Evolutionary conservation across 345 rosid genomes (phyloP).

Genomic region (Eucalyptus marginata): DNA sequence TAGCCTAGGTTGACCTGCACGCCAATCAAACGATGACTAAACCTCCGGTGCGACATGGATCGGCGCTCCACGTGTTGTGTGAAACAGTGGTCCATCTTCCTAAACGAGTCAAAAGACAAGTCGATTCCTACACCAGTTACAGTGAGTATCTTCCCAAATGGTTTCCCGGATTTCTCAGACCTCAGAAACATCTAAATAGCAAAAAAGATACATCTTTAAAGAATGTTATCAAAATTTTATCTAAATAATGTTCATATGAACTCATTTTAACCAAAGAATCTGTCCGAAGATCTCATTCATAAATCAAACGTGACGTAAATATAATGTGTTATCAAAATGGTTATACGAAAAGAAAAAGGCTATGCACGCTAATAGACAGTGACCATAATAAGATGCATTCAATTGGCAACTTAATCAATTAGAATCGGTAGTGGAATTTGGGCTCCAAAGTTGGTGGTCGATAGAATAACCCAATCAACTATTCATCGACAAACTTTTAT

Average conservation of each 20-base stretch:
- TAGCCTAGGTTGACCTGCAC: slow-evolving; percentile 72
- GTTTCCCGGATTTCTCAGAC: not conserved
- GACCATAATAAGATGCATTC: not conserved
- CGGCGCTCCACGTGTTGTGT: slow-evolving; percentile 82
- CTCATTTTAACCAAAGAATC: not conserved
- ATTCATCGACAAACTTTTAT: not conserved
- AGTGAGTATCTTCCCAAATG: not conserved
- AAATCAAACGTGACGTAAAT: not conserved
- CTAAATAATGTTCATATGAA: not conserved
- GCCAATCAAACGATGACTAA: slow-evolving; percentile 71
- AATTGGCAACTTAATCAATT: not conserved
- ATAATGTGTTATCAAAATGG: not conserved
- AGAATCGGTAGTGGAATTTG: not conserved
- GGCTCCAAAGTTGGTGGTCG: not conserved
- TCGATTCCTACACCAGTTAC: not conserved
- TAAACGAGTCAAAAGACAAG: not conserved
- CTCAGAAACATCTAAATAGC: not conserved
- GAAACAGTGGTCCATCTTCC: slow-evolving; percentile 81
- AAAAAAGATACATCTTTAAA: not conserved
- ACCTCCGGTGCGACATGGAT: slow-evolving; percentile 93
- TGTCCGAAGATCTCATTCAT: not conserved
- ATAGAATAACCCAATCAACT: not conserved
- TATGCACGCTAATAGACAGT: not conserved
- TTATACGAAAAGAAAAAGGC: not conserved
- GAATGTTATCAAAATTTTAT: not conserved